Base-by-base conservation (phyloP, 106 monocot genomes). In the Dactylorhiza incarnata region DNA sequence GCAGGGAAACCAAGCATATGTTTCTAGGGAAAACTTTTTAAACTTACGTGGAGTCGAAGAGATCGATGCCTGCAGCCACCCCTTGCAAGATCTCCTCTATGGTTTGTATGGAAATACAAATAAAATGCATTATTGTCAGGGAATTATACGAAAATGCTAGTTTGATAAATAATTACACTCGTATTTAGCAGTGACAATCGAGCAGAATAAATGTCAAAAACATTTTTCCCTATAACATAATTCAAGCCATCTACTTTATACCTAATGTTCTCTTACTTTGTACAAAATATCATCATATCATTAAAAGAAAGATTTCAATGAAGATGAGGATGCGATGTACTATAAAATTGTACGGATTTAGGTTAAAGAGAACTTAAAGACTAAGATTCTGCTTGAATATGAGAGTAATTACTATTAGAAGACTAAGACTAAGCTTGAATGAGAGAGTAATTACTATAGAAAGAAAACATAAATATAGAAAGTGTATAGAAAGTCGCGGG, bases 71-170 rank as follows among this genome's bases (percentile, higher is more conserved):
- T 14, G 94, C 86, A 85, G 89, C 91, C 22, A 99, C 82, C 74
- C 99, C 91, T 82, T 94, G 86, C 82, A 99, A 85, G 75, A 99
- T 86, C 79, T 99, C 94, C 81, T 99, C 99, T 94, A 61, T 46
- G 80, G 74, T 46, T 49, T 43, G 48, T n/a, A 67, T 61, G 45
- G 25, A 48, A 78, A 78, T 24, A 11, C 45, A 71, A 69, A 69
- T 44, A 44, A 52, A 69, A 46, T 69, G 5, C 16, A 11, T 52
- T 52, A 19, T 29, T 17, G 45, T 45, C 5, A 69, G 69, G 11
- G 6, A 10, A 46, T 44, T 69, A 69, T 69, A 44, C 37, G 37
- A 37, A 37, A 37, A 37, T 37, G 37, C 37, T 37, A 37, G 37
- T 37, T 37, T 37, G 37, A 37, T 37, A 37, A 37, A 37, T 37